Evolutionary conservation across 2,329 filamentous ascomycete species (phyloP), one percentile per base, ranked within the genome.

Genomic region (Mycosphaerella sp.): DNA sequence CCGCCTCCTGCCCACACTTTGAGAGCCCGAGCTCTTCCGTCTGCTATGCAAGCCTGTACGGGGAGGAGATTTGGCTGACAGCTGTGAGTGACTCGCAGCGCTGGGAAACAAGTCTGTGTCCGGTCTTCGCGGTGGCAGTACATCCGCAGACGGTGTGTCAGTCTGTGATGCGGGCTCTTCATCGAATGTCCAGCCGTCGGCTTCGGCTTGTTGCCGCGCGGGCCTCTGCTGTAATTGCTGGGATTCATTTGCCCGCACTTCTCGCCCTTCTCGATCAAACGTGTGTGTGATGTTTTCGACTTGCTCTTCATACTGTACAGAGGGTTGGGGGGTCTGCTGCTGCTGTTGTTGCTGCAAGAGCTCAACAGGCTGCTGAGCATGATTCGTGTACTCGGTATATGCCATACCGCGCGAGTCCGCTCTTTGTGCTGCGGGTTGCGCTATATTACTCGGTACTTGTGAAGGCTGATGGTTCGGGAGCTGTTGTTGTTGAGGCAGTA

Each of bases 131-230:
- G 83, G 72, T 65, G 76, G 72, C 23, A 40, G 48, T 9, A 77
- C 69, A 51, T 78, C 78, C 48, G 77, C 74, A 1, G 75, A 65
- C 36, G 54, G 54, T 36, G 46, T 45, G n/a, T 59, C 57, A 10
- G 80, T 73, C n/a, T 83, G 81, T 36, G 74, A 64, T n/a, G 78
- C 76, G 11, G 59, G 54, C 7, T 83, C 79, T 55, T 96, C 90
- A 51, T 92, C 89, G 62, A 98, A 98, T 66, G 95, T 91, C 93
- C 93, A 98, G 7, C 81, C 88, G 65, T 95, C 91, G 0, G 73
- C 57, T 66, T 84, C 50, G 36, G 56, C 38, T 51, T 60, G 52
- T 31, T 63, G 60, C 45, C 60, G 53, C n/a, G 42, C 42, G 38
- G 59, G 58, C 9, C 57, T 57, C 31, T 56, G 48, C 12, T 55